Conservation (phyloP, 2,329 filamentous ascomycete species). For the Diplodia scrobiculata region DNA sequence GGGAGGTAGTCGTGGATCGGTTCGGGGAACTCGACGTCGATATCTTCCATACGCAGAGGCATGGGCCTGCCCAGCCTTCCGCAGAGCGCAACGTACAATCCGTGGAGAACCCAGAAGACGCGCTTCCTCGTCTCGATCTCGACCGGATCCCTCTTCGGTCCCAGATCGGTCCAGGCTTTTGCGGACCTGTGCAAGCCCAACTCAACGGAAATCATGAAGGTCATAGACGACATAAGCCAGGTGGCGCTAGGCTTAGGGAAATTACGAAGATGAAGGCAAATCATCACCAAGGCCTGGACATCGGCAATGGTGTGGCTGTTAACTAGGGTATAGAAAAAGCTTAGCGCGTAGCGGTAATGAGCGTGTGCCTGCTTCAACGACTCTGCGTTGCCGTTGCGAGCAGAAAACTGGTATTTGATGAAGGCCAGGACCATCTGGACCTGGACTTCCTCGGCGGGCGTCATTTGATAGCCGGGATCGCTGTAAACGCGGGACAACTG, state of each 20-base stretch:
- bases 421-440: constrained; percentile 79
- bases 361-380: constrained; percentile 67
- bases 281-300: constrained; percentile 71
- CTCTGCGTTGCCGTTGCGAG: constrained; percentile 64
- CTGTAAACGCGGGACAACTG: constrained; percentile 63
- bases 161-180: constrained; percentile 57
- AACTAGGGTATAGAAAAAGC: constrained; percentile 67
- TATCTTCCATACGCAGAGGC: constrained; percentile 71
- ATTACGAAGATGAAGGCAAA: constrained; percentile 70
- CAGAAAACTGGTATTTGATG: constrained; percentile 76
- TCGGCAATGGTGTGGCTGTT: constrained; percentile 64
- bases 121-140: constrained; percentile 77
- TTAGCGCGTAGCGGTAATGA: constrained; percentile 76
- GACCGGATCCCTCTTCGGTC: constrained; percentile 54
- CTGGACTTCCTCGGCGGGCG: constrained; percentile 66
- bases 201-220: constrained; percentile 71
- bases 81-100: constrained; percentile 67
- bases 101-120: constrained; percentile 72
- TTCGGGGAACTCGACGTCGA: constrained; percentile 76
- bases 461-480: constrained; percentile 64
- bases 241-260: constrained; percentile 79
- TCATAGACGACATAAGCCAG: constrained; percentile 66
- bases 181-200: constrained; percentile 73
- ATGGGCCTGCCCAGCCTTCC: constrained; percentile 78
- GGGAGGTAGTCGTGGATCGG: constrained; percentile 71